A percentile compares a stretch with the other conserved stretches of the same genome.
These are phyloP conservation scores for Penicillium olsonii DNA, from an alignment of 2,329 filamentous ascomycete genomes.

Conservation along the genomic window DNA sequence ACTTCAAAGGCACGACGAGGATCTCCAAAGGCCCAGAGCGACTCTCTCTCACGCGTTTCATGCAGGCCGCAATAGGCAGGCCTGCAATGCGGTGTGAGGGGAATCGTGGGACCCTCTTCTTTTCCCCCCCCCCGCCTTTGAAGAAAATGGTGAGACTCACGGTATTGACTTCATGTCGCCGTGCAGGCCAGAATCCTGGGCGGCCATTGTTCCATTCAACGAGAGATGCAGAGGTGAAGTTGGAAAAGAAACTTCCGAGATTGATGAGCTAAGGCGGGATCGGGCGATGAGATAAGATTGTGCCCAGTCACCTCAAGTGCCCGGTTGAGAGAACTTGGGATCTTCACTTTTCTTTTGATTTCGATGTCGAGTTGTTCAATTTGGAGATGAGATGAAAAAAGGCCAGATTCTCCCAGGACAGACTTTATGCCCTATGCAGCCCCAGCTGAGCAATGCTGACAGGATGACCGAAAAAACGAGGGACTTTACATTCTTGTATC, in stretches of 20 bases:
- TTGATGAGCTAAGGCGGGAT: slow-evolving; percentile 38
- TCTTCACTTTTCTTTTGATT: neutral
- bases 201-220: slow-evolving; percentile 46
- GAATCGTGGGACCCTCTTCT: slow-evolving; percentile 16
- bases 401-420: no score
- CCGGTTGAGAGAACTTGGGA: no score
- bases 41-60: slow-evolving; percentile 8
- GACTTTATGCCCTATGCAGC: neutral
- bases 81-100: slow-evolving; percentile 24
- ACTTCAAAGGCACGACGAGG: no score
- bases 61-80: slow-evolving; percentile 13
- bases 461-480: neutral
- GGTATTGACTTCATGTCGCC: slow-evolving; percentile 61
- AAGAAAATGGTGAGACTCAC: slow-evolving; percentile 46
- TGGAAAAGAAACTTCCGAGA: slow-evolving; percentile 23
- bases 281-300: slow-evolving; percentile 3
- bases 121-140: slow-evolving; percentile 3
- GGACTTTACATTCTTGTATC: neutral
- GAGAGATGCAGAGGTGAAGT: slow-evolving; percentile 10
- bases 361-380: neutral
- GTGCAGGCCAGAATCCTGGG: slow-evolving; percentile 51
- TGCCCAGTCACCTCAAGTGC: no score
- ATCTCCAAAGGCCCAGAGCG: neutral
- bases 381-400: no score
- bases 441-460: neutral